Evolutionary conservation across 345 rosid genomes (phyloP).

Genomic region (Carallia pectinifolia): DNA sequence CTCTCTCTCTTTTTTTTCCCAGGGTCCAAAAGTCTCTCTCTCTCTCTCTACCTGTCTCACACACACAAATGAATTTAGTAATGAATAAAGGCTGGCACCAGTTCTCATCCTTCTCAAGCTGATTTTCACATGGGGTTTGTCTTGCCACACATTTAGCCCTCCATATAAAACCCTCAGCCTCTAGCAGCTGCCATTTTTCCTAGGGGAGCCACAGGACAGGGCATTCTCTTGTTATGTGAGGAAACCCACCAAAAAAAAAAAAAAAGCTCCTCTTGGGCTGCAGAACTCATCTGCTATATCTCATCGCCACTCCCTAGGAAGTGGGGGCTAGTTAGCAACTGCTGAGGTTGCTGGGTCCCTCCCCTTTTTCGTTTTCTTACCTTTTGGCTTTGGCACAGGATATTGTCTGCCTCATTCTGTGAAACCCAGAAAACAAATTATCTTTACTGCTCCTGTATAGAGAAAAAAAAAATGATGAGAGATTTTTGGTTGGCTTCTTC

Average conservation of each 20-base stretch:
- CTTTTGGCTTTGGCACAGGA: slow-evolving; percentile 31
- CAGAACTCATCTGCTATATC: slow-evolving; percentile 18
- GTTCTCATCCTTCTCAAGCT: slow-evolving; percentile 39
- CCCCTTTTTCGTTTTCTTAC: slow-evolving; percentile 24
- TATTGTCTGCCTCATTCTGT: slow-evolving; percentile 36
- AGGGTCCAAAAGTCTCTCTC: too few relatives aligned
- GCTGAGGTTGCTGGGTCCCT: slow-evolving; percentile 16
- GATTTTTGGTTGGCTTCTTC: slow-evolving; percentile 18
- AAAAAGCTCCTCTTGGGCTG: slow-evolving; percentile 40
- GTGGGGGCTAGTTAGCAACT: slow-evolving; percentile 13
- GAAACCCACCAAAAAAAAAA: slow-evolving; percentile 30
- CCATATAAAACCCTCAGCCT: slow-evolving; percentile 10
- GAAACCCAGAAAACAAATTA: slow-evolving; percentile 27
- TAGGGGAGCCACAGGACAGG: slow-evolving; percentile 46
- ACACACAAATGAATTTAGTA: background rate
- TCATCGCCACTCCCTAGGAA: slow-evolving; percentile 17
- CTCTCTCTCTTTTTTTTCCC: slow-evolving; percentile 7
- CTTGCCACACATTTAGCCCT: slow-evolving; percentile 5
- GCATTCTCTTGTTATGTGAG: slow-evolving; percentile 35
- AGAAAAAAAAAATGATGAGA: slow-evolving; percentile 26
- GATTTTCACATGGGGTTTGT: slow-evolving; percentile 24
- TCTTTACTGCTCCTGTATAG: slow-evolving; percentile 19
- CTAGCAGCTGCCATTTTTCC: slow-evolving; percentile 31
- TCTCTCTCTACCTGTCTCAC: slow-evolving; percentile 2
- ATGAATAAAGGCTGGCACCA: slow-evolving; percentile 19